Evolutionary conservation across 1,139 yeast species (phyloP).

Genomic region (Yamadazyma buinensis): DNA sequence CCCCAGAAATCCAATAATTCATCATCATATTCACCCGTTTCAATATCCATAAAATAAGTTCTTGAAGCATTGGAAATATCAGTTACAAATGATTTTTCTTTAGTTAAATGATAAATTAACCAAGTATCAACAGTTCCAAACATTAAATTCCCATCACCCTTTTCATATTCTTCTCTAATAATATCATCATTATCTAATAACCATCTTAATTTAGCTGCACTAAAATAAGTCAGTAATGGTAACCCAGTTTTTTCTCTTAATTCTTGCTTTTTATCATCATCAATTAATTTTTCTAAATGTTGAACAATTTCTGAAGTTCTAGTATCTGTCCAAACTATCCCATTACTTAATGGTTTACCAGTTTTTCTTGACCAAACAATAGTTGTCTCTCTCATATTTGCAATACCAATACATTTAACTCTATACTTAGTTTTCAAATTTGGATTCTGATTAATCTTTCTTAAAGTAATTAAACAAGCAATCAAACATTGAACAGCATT

Average conservation of each 20-base stretch:
- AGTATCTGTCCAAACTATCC: conserved; percentile 96
- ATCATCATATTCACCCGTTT: conserved; percentile 71
- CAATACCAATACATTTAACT: conserved; percentile 72
- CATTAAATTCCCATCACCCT: conserved; percentile 70
- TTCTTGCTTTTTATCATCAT: conserved; percentile 55
- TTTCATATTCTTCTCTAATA: conserved; percentile 69
- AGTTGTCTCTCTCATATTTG: conserved; percentile 95
- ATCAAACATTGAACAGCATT: conserved; percentile 78
- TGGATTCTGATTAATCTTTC: conserved; percentile 53
- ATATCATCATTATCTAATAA: conserved; percentile 72
- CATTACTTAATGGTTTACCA: conserved; percentile 79
- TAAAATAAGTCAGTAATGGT: conserved; percentile 87
- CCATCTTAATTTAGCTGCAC: conserved; percentile 91
- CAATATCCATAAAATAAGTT: conserved; percentile 85
- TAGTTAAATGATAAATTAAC: conserved; percentile 84
- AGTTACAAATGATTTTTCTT: conserved; percentile 67
- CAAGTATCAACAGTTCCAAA: conserved; percentile 96
- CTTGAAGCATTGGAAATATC: conserved; percentile 92
- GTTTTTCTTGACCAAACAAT: conserved; percentile 84
- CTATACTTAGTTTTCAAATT: conserved; percentile 49
- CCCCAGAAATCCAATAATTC: conserved; percentile 75
- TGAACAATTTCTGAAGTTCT: conserved; percentile 75
- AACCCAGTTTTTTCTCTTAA: conserved; percentile 73
- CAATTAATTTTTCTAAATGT: conserved; percentile 54
- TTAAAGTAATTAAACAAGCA: conserved; percentile 56